phyloP scores from a whole-genome alignment of 108 stramenopile species.

The Fistulifera pelliculosa region DNA sequence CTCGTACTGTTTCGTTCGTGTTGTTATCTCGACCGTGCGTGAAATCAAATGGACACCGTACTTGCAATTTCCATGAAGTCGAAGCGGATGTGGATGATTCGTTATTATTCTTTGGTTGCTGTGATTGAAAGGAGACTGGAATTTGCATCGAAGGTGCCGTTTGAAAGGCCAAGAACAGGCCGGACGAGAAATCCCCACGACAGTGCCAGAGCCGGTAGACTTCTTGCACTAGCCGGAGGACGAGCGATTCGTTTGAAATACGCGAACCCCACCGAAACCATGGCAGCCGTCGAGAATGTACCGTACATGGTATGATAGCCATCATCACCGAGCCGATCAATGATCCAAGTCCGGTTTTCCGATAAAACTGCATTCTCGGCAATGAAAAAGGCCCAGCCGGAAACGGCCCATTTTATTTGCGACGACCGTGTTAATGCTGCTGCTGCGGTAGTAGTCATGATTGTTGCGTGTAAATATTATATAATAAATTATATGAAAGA shows the following conservation, averaged over 20 bases:
- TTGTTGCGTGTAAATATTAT: too few species aligned
- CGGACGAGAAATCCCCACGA: constrained; percentile 38
- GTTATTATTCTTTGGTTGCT: too few species aligned
- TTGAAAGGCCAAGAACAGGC: constrained; percentile 65
- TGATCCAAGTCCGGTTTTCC: constrained; percentile 78
- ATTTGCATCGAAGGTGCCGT: constrained; percentile 73
- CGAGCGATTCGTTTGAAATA: constrained; percentile 34
- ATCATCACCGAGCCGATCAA: constrained; percentile 56
- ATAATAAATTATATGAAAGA: too few species aligned
- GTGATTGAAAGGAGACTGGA: constrained; percentile 39
- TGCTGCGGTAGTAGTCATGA: too few species aligned
- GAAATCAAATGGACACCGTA: constrained; percentile 91
- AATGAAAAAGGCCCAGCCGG: constrained; percentile 77
- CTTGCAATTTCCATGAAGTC: constrained; percentile 38
- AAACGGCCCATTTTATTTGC: constrained; percentile 42
- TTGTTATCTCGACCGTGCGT: constrained; percentile 18
- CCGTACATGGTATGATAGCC: constrained; percentile 70
- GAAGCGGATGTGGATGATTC: too few species aligned
- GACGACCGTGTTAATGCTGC: too few species aligned
- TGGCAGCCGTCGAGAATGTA: constrained; percentile 66
- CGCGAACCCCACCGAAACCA: constrained; percentile 59
- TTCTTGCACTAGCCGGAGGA: not conserved
- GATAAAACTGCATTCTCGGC: constrained; percentile 79
- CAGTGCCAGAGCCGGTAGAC: constrained; percentile 9
- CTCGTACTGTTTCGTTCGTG: constrained; percentile 21